phyloP scores from a whole-genome alignment of 139 green algal species.

The Chlamydomonas incerta region DNA sequence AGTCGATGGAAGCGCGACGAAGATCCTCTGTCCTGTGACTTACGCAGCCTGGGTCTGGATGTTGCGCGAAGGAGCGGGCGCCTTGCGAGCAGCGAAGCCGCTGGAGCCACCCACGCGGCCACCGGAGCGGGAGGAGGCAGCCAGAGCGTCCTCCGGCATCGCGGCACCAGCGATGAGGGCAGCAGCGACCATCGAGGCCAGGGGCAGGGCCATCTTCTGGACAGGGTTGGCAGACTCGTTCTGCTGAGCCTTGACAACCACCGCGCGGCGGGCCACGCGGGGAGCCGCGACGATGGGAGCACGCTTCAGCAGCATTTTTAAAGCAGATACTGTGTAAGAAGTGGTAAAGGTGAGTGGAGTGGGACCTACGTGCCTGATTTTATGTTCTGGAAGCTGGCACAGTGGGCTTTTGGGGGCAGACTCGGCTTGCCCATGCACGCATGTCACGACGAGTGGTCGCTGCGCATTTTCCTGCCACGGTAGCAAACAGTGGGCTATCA shows the following conservation, averaged over 20 bases:
- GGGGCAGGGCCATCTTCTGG: constrained; percentile 32
- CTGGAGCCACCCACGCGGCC: constrained; percentile 48
- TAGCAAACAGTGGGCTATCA: too few relatives aligned
- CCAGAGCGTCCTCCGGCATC: constrained; percentile 48
- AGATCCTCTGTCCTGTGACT: constrained; percentile 6
- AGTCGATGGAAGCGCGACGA: too few relatives aligned
- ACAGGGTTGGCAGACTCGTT: neutral
- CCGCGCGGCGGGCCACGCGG: neutral
- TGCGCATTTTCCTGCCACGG: too few relatives aligned
- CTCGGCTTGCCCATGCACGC: too few relatives aligned
- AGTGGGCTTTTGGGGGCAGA: too few relatives aligned
- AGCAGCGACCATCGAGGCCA: constrained; percentile 46
- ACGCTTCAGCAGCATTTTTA: constrained; percentile 23
- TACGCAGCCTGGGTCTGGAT: constrained; percentile 38
- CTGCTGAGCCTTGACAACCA: constrained; percentile 11
- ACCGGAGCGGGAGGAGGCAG: constrained; percentile 27
- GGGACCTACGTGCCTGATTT: too few relatives aligned
- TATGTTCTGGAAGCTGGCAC: too few relatives aligned
- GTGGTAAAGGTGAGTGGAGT: too few relatives aligned
- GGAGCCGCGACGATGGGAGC: neutral
- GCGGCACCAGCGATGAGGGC: constrained; percentile 45
- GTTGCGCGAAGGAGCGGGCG: neutral
- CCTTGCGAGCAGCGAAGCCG: constrained; percentile 42
- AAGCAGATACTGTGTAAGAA: neutral
- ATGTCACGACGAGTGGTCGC: too few relatives aligned